Conservation (phyloP, 1,284 basidiomycete genomes). For the Tranzscheliella williamsii region DNA sequence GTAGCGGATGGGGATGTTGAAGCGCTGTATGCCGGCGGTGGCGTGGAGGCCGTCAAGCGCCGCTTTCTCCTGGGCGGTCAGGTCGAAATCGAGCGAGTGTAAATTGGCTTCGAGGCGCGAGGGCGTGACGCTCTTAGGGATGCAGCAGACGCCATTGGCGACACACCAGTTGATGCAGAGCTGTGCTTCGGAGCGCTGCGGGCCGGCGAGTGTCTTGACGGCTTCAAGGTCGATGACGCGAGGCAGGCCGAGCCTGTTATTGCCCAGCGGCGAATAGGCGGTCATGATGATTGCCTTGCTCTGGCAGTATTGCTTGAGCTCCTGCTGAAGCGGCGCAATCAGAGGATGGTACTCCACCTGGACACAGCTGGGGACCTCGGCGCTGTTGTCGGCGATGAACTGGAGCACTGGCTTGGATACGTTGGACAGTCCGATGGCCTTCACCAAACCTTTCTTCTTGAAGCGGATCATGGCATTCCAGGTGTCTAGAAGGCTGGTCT, state of each 20-base stretch:
- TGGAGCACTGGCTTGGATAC: too few species aligned
- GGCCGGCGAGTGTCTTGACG: not conserved
- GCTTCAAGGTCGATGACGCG: not conserved
- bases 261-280: conserved; percentile 42
- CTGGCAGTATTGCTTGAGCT: not conserved
- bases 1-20: not conserved
- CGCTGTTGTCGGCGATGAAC: too few species aligned
- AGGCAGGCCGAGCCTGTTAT: conserved; percentile 30
- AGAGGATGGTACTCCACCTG: not conserved
- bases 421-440: conserved; percentile 55
- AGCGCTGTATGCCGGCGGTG: not conserved
- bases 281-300: conserved; percentile 38
- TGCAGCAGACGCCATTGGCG: conserved; percentile 44
- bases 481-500: conserved; percentile 51
- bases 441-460: conserved; percentile 67
- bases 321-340: not conserved
- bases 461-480: not conserved
- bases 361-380: too few species aligned
- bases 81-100: conserved; percentile 22
- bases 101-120: conserved; percentile 49
- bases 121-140: conserved; percentile 42
- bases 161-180: conserved; percentile 46
- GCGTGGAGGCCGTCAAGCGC: not conserved
- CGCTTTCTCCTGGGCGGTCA: conserved; percentile 17
- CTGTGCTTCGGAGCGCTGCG: conserved; percentile 39